These are phyloP conservation scores for Byssothecium circinans DNA, from an alignment of 2,329 filamentous ascomycete genomes.

Conservation along the genomic window DNA sequence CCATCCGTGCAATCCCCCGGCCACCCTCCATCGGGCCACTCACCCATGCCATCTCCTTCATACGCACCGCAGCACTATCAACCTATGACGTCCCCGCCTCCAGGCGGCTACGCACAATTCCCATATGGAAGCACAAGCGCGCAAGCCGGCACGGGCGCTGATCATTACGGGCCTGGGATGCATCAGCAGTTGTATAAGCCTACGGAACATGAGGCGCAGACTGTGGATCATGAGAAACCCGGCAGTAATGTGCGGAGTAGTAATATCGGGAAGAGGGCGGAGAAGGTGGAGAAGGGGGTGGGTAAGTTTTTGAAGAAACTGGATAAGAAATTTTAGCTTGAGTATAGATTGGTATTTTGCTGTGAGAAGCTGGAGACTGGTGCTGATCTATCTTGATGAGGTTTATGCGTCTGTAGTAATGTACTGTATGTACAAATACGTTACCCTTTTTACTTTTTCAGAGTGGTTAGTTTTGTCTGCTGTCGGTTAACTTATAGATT, in stretches of 20 bases:
- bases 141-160: conserved; percentile 30
- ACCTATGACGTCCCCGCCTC: conserved; percentile 46
- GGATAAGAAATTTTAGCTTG: conserved; percentile 72
- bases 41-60: conserved; percentile 44
- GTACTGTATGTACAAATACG: too few relatives aligned
- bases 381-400: too few relatives aligned
- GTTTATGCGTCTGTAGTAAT: too few relatives aligned
- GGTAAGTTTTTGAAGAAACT: conserved; percentile 74
- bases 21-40: conserved; percentile 21
- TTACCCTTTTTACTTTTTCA: too few relatives aligned
- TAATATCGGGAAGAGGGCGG: conserved; percentile 67
- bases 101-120: conserved; percentile 62
- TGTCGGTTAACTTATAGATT: too few relatives aligned
- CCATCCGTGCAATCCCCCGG: conserved; percentile 31
- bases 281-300: conserved; percentile 69
- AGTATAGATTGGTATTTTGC: conserved; percentile 6
- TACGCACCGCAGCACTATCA: conserved; percentile 41
- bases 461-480: too few relatives aligned
- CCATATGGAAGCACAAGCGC: conserved; percentile 43
- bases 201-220: conserved; percentile 59
- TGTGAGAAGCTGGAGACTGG: background rate
- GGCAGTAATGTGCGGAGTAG: conserved; percentile 38
- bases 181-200: conserved; percentile 73
- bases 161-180: conserved; percentile 53
- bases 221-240: conserved; percentile 24